A percentile compares a stretch with the other conserved stretches of the same genome.
Evolutionary conservation across 148 eudicot genomes (phyloP).

Genomic region (Vaccinium darrowii): DNA sequence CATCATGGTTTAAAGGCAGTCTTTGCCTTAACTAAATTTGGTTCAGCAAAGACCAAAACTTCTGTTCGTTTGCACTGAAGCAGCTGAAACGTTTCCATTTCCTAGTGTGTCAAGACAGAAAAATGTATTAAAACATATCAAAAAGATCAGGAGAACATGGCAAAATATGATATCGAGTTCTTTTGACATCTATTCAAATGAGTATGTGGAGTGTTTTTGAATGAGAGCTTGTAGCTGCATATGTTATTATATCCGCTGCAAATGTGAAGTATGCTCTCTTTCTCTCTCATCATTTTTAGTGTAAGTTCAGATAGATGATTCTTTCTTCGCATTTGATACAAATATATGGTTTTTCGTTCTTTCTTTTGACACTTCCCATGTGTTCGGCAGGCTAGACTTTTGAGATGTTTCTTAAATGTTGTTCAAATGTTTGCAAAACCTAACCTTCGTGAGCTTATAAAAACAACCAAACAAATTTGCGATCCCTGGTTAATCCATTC

Average conservation of each 20-base stretch:
- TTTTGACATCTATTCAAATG: background rate
- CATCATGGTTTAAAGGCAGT: constrained; percentile 8
- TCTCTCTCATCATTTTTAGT: background rate
- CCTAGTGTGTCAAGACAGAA: background rate
- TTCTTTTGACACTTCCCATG: background rate
- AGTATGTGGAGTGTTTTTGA: background rate
- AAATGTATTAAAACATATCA: background rate
- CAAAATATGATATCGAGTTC: no score
- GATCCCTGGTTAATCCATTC: background rate
- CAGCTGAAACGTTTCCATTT: background rate
- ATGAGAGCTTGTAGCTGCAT: background rate
- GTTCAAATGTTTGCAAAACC: background rate
- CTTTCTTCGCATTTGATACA: no score
- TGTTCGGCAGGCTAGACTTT: background rate
- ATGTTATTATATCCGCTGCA: background rate
- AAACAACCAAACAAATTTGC: background rate
- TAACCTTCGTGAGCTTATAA: background rate
- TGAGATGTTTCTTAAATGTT: background rate
- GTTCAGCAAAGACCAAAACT: background rate
- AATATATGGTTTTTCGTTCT: no score
- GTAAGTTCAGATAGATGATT: no score
- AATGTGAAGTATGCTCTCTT: background rate
- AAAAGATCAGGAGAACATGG: background rate
- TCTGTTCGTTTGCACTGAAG: background rate
- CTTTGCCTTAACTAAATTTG: background rate